Conservation (phyloP, 805 yeast genomes). For the Metschnikowia rubicola region DNA sequence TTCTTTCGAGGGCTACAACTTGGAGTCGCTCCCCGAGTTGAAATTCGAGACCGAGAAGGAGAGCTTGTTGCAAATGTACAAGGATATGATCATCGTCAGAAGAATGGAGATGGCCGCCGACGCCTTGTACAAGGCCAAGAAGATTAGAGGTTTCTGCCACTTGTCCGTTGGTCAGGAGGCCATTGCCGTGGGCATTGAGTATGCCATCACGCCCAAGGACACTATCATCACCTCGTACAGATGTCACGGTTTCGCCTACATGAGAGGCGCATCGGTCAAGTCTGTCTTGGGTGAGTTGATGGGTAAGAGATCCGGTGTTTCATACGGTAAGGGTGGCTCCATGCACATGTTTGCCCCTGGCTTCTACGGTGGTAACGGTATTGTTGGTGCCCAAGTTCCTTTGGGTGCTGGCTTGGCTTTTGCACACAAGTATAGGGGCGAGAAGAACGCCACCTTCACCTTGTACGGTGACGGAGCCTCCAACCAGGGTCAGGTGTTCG, state of each 20-base stretch:
- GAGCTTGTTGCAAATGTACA: slow-evolving; percentile 85
- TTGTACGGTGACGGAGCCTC: slow-evolving; percentile 99
- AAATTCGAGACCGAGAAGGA: slow-evolving; percentile 77
- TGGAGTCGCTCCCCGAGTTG: slow-evolving; percentile 64
- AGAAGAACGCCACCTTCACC: slow-evolving; percentile 74
- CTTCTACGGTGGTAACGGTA: slow-evolving; percentile 99
- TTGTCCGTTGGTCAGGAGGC: slow-evolving; percentile 99
- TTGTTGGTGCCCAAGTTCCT: slow-evolving; percentile 99
- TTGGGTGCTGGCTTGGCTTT: slow-evolving; percentile 98
- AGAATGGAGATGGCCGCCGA: slow-evolving; percentile 99
- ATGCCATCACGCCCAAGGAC: slow-evolving; percentile 82
- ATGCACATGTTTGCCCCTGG: slow-evolving; percentile 98
- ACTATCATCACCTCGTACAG: slow-evolving; percentile 94
- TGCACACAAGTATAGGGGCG: slow-evolving; percentile 91
- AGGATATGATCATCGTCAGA: slow-evolving; percentile 90
- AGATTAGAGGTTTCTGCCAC: slow-evolving; percentile 98
- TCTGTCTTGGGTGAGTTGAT: slow-evolving; percentile 90
- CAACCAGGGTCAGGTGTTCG: slow-evolving; percentile 99
- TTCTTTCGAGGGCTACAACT: slow-evolving; percentile 81
- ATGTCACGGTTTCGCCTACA: slow-evolving; percentile 97
- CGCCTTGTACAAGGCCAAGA: slow-evolving; percentile 96
- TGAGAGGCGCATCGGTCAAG: slow-evolving; percentile 92
- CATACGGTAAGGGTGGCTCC: slow-evolving; percentile 98
- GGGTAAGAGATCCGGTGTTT: slow-evolving; percentile 94
- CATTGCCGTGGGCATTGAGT: slow-evolving; percentile 96